A percentile compares a stretch with the other conserved stretches of the same genome.
phyloP scores from a whole-genome alignment of 2,329 filamentous ascomycete genomes.

The Pseudopithomyces maydicus region DNA sequence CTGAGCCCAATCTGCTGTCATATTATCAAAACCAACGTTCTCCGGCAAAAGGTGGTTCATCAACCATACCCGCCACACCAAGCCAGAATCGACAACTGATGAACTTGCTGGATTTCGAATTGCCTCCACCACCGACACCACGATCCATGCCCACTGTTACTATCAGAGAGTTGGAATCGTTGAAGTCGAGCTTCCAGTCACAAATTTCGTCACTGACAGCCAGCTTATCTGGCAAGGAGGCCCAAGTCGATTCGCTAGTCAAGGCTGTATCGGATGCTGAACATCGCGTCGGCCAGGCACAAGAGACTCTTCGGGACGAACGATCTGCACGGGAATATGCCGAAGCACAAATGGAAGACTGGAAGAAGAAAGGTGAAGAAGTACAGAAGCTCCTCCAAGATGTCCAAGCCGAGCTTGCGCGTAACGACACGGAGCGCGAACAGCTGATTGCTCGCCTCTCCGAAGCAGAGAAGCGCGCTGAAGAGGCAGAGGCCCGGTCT shows the following conservation, averaged over 20 bases:
- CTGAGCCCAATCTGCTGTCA: constrained; percentile 56
- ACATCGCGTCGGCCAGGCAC: constrained; percentile 83
- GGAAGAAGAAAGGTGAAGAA: constrained; percentile 84
- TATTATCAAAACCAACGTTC: constrained; percentile 41
- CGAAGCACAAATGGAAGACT: constrained; percentile 75
- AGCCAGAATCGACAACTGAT: constrained; percentile 38
- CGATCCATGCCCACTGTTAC: constrained; percentile 90
- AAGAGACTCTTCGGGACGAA: constrained; percentile 83
- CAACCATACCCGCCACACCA: constrained; percentile 35
- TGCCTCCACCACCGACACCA: constrained; percentile 91
- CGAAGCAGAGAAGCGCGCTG: constrained; percentile 73
- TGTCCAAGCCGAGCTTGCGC: constrained; percentile 80
- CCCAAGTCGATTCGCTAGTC: constrained; percentile 86
- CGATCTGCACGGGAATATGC: constrained; percentile 71
- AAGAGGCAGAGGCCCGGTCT: constrained; percentile 76
- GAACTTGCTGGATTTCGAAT: constrained; percentile 77
- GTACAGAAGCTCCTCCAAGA: constrained; percentile 81
- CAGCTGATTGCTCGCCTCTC: constrained; percentile 75
- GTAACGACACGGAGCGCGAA: constrained; percentile 79
- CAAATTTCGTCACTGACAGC: constrained; percentile 95
- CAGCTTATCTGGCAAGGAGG: constrained; percentile 88
- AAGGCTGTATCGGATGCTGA: constrained; percentile 88
- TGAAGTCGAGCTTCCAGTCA: constrained; percentile 89
- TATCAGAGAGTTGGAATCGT: constrained; percentile 85
- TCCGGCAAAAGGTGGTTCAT: constrained; percentile 33